These are phyloP conservation scores for Thraustochytrium sp. DNA, from an alignment of 352 stramenopile species.

Conservation along the genomic window DNA sequence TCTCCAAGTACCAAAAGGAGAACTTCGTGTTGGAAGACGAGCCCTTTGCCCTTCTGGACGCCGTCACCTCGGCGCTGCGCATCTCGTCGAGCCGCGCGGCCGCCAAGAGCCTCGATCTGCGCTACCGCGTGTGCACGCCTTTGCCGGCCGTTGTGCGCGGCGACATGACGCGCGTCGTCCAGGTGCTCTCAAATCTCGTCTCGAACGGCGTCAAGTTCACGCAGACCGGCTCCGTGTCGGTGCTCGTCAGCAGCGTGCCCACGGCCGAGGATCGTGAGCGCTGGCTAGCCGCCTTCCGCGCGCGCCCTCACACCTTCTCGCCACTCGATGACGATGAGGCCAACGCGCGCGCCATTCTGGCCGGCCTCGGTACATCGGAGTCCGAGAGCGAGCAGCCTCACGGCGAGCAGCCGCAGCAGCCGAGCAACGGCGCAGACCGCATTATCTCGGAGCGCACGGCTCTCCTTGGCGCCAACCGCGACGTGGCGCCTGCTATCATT, in stretches of 20 bases:
- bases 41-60: constrained; percentile 64
- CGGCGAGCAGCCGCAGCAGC: background rate
- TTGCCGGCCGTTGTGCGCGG: constrained; percentile 63
- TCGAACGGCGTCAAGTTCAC: constrained; percentile 73
- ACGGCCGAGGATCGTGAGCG: background rate
- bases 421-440: background rate
- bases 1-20: constrained; percentile 69
- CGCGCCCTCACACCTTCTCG: background rate
- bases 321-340: background rate
- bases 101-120: constrained; percentile 65
- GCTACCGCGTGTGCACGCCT: constrained; percentile 57
- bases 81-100: constrained; percentile 76
- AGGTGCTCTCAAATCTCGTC: constrained; percentile 66
- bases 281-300: background rate
- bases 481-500: background rate
- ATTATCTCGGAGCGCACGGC: background rate
- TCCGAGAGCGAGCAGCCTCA: background rate
- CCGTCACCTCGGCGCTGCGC: constrained; percentile 70
- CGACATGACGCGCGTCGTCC: constrained; percentile 62
- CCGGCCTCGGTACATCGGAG: too few relatives aligned
- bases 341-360: too few relatives aligned
- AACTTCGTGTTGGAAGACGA: constrained; percentile 68
- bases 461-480: background rate
- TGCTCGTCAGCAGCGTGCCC: constrained; percentile 55
- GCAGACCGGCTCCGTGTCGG: constrained; percentile 62